Base-by-base conservation (phyloP, 768 basidiomycete genomes). In the Pleurotus citrinopileatus region DNA sequence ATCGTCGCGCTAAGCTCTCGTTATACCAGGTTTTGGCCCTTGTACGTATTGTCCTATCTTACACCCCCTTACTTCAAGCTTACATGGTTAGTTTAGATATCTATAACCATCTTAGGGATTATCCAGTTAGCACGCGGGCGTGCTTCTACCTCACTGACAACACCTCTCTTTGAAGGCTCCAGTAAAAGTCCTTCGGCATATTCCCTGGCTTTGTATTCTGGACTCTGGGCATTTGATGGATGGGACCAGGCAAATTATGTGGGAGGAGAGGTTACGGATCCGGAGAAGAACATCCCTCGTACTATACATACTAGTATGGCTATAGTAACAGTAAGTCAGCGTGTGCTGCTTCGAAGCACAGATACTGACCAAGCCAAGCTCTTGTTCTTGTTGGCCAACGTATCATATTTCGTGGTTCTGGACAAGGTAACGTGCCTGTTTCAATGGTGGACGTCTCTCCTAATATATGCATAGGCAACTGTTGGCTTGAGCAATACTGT, bases 221-320 rank as follows among this genome's bases (percentile, higher is more conserved):
- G 94, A 2, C 72, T 98, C 3, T 98, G 90, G 92, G 94, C 94
- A 1, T 94, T 92, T 59, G 94, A 94, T 67, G 96, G 96, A 0
- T 99, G 94, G 94, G 95, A 95, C 63, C 89, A 91, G 69, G 87
- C 82, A 25, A 94, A 93, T 65, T 96, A 89, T 58, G 91, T 98
- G 13, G 91, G 89, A 12, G 95, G 91, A 25, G 94, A 94, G 68
- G 90, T 98, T 73, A 72, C 76, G 52, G 81, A 87, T 56, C 85
- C 91, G 2, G 82, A 87, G 63, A 89, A 83, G 64, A 94, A 94
- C 61, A 87, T 98, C 43, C 95, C 95, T 2, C 77, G 87, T 54
- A 86, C 87, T 1, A 92, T 98, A 38, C 94, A 98, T 65, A 73
- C 77, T n/a, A 96, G 94, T 63, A 95, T 98, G 94, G 67, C 74